Percentiles rank a stretch among this genome's conserved stretches.
Conservation (phyloP, 495 filamentous ascomycete genomes). For the Tetracladium setigerum region DNA sequence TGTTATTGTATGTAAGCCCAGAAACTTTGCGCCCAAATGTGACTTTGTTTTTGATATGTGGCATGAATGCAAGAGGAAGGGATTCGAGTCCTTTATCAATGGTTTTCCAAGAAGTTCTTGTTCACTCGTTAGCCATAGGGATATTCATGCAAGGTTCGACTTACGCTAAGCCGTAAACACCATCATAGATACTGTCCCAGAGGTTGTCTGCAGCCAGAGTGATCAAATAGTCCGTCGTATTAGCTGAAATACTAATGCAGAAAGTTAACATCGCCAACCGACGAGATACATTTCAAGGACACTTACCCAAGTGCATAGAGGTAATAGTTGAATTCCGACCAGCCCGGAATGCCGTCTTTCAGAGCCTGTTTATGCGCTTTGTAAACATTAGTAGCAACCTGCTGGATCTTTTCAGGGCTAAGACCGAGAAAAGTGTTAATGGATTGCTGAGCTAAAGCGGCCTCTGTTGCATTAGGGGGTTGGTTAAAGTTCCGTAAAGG, state of each 20-base stretch:
- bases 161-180: too few species aligned
- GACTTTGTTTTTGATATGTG: conserved; percentile 45
- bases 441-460: neutral
- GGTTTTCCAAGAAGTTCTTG: conserved; percentile 40
- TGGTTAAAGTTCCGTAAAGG: neutral
- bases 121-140: too few species aligned
- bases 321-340: conserved; percentile 56
- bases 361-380: conserved; percentile 47
- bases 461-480: neutral
- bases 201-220: too few species aligned
- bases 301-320: conserved; percentile 39
- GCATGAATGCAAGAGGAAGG: conserved; percentile 54
- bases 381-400: conserved; percentile 51
- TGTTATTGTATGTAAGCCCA: conserved; percentile 33
- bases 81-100: conserved; percentile 56
- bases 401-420: neutral
- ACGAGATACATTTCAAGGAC: too few species aligned
- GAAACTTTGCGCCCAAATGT: conserved; percentile 46
- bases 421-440: neutral
- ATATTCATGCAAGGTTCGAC: too few species aligned
- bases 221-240: too few species aligned
- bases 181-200: too few species aligned
- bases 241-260: too few species aligned
- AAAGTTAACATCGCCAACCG: too few species aligned
- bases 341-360: conserved; percentile 38